These are phyloP conservation scores for Phytopythium sindhum DNA, from an alignment of 352 stramenopile genomes.

Conservation along the genomic window DNA sequence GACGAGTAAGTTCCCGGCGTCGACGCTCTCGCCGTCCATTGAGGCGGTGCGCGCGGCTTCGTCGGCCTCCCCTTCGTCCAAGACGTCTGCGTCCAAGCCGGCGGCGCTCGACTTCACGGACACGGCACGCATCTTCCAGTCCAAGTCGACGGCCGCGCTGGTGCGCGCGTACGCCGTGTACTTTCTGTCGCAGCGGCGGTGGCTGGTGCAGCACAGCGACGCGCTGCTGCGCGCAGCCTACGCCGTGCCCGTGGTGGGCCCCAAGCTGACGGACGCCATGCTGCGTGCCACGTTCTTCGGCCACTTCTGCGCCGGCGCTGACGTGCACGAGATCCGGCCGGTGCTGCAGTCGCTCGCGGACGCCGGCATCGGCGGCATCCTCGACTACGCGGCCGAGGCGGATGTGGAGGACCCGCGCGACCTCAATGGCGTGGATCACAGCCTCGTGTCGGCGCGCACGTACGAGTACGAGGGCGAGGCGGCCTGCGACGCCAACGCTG, in stretches of 20 bases:
- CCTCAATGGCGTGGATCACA: constrained; percentile 76
- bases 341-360: constrained; percentile 71
- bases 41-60: constrained; percentile 3
- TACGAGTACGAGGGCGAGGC: constrained; percentile 96
- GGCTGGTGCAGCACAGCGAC: constrained; percentile 88
- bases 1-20: constrained; percentile 4
- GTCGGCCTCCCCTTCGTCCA: constrained; percentile 15
- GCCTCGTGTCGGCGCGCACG: constrained; percentile 85
- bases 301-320: constrained; percentile 96
- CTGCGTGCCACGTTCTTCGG: constrained; percentile 94
- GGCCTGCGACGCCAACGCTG: constrained; percentile 90
- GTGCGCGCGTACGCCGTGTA: constrained; percentile 88
- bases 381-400: constrained; percentile 97
- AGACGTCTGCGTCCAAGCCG: constrained; percentile 11
- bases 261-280: constrained; percentile 83
- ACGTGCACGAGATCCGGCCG: constrained; percentile 82
- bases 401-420: constrained; percentile 83
- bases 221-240: constrained; percentile 80
- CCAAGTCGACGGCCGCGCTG: constrained; percentile 84
- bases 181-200: constrained; percentile 77
- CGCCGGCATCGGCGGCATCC: constrained; percentile 91
- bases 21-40: constrained; percentile 4
- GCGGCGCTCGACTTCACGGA: constrained; percentile 57
- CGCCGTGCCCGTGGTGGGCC: constrained; percentile 59
- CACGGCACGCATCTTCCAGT: constrained; percentile 78